These are phyloP conservation scores for Leccinum obscurum DNA, from an alignment of 768 basidiomycete species.

Conservation along the genomic window DNA sequence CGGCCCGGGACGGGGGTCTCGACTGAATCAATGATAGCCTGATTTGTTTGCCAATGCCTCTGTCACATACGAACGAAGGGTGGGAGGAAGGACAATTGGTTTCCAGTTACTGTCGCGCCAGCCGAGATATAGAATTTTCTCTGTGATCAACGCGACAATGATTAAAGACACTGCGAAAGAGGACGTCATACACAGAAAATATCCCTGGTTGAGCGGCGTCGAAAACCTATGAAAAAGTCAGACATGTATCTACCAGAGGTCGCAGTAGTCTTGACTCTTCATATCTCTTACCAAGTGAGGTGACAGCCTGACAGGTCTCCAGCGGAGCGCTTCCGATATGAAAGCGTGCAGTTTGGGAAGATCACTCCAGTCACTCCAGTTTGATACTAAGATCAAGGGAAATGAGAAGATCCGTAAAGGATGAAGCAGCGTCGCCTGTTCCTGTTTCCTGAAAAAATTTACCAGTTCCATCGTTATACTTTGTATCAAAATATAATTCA, in stretches of 20 bases:
- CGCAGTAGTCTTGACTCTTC: too few relatives aligned
- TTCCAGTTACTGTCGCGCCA: constrained; percentile 21
- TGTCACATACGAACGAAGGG: neutral
- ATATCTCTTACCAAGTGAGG: constrained; percentile 21
- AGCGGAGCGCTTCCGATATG: constrained; percentile 37
- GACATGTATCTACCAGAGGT: too few relatives aligned
- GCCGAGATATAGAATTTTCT: constrained; percentile 24
- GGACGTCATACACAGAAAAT: constrained; percentile 50
- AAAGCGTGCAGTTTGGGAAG: constrained; percentile 41
- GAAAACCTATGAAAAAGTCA: constrained; percentile 36
- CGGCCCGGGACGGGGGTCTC: constrained; percentile 42
- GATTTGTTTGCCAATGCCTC: neutral
- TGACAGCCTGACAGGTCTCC: constrained; percentile 33
- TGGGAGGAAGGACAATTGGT: constrained; percentile 16
- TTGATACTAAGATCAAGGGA: constrained; percentile 31
- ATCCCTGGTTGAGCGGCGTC: constrained; percentile 63
- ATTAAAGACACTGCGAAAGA: constrained; percentile 27
- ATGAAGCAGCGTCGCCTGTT: constrained; percentile 12
- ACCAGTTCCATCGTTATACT: neutral
- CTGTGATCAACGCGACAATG: constrained; percentile 3
- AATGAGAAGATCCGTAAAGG: constrained; percentile 33
- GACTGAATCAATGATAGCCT: constrained; percentile 43
- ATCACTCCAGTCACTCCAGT: constrained; percentile 32
- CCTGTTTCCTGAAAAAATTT: constrained; percentile 5
- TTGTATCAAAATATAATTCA: constrained; percentile 9